Evolutionary conservation across 441 rosid species (phyloP), one percentile per base, ranked within the genome.

Genomic region (Geranium incanum): DNA sequence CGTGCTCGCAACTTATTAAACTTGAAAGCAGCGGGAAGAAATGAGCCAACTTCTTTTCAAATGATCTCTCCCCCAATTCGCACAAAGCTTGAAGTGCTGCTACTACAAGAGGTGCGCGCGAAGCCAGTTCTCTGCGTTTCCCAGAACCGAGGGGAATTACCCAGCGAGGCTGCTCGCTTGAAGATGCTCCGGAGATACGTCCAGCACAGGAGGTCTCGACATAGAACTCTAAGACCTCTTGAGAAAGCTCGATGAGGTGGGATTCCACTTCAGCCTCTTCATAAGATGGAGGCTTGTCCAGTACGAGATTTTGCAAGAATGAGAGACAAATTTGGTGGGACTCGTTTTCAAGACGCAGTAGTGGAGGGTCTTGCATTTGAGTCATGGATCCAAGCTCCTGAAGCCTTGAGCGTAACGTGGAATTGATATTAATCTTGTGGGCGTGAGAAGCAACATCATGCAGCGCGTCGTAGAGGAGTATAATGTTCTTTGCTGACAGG

Each of bases 291-390:
- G 86, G 89, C 76, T 79, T 76, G 78, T 89, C 98, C 67, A 82
- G 59, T 41, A 87, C 72, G 19, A 93, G 90, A 79, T 93, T 88
- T 80, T 92, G 97, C 74, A 96, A 75, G 81, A 96, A 89, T 66
- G 97, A 87, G 70, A 96, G 91, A 81, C 99, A 89, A 75, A 93
- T 88, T 73, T 96, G 98, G 76, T 85, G 93, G n/a, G 97, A 90
- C 82, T 96, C 99, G 48, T 91, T 96, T 81, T 96, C 99, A 6
- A 96, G 89, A 68, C 99, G 97, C 19, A 96, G 77, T 0, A 96
- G 78, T 6, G 99, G 99, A 72, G 99, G 99, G 76, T 93, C 99
- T 82, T 93, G 99, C 98, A 96, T 93, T 74, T 96, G 99, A 60
- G 96, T 92, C 85, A 93, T 84, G 52, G 95, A 81, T 78, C 90